phyloP scores from a whole-genome alignment of 345 rosid species.

The Syzygium jambos region DNA sequence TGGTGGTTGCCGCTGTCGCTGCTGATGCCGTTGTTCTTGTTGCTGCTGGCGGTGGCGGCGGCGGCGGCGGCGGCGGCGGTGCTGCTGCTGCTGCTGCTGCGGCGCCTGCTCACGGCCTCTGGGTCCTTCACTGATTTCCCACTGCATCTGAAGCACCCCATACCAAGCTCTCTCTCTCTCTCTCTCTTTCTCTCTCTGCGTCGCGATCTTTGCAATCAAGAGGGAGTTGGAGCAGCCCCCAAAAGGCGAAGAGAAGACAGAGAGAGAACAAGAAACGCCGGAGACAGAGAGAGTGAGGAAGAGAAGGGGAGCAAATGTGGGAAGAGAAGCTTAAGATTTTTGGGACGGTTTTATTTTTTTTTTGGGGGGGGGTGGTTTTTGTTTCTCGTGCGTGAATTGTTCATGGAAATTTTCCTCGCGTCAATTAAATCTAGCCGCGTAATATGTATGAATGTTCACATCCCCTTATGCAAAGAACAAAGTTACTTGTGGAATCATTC shows the following conservation, averaged over 20 bases:
- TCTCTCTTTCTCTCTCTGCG: not conserved
- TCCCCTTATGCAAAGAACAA: not conserved
- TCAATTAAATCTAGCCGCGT: not conserved
- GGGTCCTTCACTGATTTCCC: slow-evolving; percentile 31
- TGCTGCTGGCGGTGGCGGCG: not conserved
- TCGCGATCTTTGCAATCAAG: not conserved
- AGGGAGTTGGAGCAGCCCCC: not conserved
- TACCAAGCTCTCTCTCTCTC: slow-evolving; percentile 1
- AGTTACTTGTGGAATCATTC: not conserved
- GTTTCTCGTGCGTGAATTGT: not conserved
- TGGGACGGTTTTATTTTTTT: not conserved
- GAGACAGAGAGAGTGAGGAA: not conserved
- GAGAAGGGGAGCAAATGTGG: not conserved
- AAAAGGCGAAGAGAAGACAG: not conserved
- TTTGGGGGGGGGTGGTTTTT: rapidly evolving
- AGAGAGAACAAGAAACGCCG: not conserved
- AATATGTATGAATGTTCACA: not conserved
- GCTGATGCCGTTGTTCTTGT: not conserved
- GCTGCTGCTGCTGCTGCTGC: not conserved
- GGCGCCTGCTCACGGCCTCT: slow-evolving; percentile 1
- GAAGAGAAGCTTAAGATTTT: not conserved
- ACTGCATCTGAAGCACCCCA: slow-evolving; percentile 64
- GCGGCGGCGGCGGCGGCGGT: not conserved
- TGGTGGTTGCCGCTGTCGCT: slow-evolving; percentile 14
- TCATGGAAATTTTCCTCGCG: not conserved